A percentile compares a stretch with the other conserved stretches of the same genome.
phyloP scores from a whole-genome alignment of 148 eudicot species.

The Rhododendron kiyosumense region DNA sequence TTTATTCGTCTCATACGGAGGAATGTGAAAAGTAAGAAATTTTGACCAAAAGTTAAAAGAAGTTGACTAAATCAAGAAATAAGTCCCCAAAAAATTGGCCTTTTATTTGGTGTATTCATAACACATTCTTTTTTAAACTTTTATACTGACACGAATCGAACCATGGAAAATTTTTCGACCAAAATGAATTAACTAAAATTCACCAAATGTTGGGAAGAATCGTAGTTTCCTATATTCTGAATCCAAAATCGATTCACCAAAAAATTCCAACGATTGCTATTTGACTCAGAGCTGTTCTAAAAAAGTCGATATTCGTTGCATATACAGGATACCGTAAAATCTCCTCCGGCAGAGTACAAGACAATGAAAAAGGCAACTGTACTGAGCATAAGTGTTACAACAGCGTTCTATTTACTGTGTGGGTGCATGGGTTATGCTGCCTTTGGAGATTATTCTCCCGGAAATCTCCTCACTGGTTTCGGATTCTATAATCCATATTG shows the following conservation, averaged over 20 bases:
- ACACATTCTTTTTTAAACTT: no score
- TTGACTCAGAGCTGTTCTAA: background rate
- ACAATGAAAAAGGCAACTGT: conserved; percentile 48
- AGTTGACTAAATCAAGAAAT: background rate
- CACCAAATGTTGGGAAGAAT: no score
- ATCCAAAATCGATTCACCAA: background rate
- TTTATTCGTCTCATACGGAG: background rate
- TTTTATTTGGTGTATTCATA: background rate
- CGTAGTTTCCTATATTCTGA: no score
- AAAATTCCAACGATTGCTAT: background rate
- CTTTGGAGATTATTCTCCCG: conserved; percentile 46
- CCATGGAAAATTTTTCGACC: no score
- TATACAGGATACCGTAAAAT: conserved; percentile 35
- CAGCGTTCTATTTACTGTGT: conserved; percentile 40
- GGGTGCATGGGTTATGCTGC: conserved; percentile 61
- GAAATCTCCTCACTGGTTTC: conserved; percentile 51
- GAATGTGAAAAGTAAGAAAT: background rate
- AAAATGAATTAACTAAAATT: no score
- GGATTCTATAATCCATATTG: conserved; percentile 55
- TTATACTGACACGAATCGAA: background rate
- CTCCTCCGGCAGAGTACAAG: conserved; percentile 46
- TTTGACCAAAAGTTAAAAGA: background rate
- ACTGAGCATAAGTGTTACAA: conserved; percentile 34
- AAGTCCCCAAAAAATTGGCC: background rate
- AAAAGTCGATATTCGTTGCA: background rate